These are phyloP conservation scores for Saturnispora bothae DNA, from an alignment of 805 yeast genomes.

Conservation along the genomic window DNA sequence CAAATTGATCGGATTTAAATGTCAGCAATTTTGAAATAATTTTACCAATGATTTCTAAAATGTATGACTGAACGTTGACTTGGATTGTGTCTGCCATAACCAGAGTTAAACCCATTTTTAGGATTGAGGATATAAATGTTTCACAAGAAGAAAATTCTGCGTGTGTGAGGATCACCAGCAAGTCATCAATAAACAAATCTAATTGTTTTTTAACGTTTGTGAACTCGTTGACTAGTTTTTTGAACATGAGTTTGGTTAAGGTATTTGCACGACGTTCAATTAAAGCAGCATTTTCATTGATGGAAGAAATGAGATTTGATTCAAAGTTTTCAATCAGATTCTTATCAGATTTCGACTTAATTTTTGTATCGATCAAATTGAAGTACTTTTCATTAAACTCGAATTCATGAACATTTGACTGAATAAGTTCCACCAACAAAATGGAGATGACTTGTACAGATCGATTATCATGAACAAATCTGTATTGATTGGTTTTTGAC, in stretches of 20 bases:
- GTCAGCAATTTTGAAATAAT: slow-evolving; percentile 43
- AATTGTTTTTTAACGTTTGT: slow-evolving; percentile 27
- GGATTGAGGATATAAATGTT: slow-evolving; percentile 34
- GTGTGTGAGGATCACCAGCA: slow-evolving; percentile 34
- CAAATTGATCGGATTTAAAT: slow-evolving; percentile 17
- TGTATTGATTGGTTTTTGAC: slow-evolving; percentile 31
- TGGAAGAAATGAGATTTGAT: not conserved
- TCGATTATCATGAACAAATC: slow-evolving; percentile 31
- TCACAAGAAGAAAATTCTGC: slow-evolving; percentile 62
- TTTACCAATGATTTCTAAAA: slow-evolving; percentile 51
- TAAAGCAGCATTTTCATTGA: not conserved
- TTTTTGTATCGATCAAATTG: not conserved
- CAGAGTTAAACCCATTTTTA: slow-evolving; percentile 30
- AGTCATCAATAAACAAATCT: slow-evolving; percentile 49
- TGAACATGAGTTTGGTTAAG: slow-evolving; percentile 20
- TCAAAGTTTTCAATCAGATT: slow-evolving; percentile 6
- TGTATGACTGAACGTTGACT: slow-evolving; percentile 36
- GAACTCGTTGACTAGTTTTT: slow-evolving; percentile 24
- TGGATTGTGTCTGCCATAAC: slow-evolving; percentile 23
- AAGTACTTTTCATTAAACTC: slow-evolving; percentile 7
- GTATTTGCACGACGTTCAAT: not conserved
- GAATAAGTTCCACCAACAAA: slow-evolving; percentile 16
- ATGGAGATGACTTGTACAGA: slow-evolving; percentile 30
- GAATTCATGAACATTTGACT: not conserved
- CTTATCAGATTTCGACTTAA: slow-evolving; percentile 9